Percentiles rank a stretch among this genome's conserved stretches.
Conservation (phyloP, 352 stramenopile species). For the Halophytophthora polymorphica region DNA sequence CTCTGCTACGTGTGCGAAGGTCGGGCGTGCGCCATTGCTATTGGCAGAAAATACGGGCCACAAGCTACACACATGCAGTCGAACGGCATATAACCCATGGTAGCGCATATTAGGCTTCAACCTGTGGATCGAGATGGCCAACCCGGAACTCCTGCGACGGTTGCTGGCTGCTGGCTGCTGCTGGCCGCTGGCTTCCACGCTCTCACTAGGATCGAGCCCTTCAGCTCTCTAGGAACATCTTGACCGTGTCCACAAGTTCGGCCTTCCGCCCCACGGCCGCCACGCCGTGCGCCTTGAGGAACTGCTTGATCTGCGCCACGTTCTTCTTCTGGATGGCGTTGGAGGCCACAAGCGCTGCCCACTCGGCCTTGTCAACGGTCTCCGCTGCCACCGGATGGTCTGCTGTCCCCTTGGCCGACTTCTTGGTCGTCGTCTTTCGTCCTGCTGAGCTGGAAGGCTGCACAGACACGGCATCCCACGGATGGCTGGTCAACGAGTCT, state of each 20-base stretch:
- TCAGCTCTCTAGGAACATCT: constrained; percentile 41
- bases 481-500: not conserved
- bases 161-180: too few species aligned
- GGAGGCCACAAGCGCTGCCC: constrained; percentile 39
- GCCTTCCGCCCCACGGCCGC: constrained; percentile 50
- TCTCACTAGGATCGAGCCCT: too few species aligned
- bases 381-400: constrained; percentile 29
- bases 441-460: constrained; percentile 26
- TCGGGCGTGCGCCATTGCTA: too few species aligned
- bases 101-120: not conserved
- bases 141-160: too few species aligned
- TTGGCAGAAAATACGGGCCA: too few species aligned
- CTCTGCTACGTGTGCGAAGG: constrained; percentile 10
- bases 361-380: constrained; percentile 46
- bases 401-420: constrained; percentile 23
- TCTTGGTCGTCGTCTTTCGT: constrained; percentile 37
- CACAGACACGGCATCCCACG: not conserved
- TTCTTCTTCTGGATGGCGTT: constrained; percentile 73
- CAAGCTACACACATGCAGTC: not conserved
- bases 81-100: not conserved
- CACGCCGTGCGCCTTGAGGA: constrained; percentile 50
- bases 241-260: constrained; percentile 55
- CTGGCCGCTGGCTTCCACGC: too few species aligned
- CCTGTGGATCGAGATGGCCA: too few species aligned
- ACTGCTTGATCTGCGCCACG: constrained; percentile 63